Base-by-base conservation (phyloP, 495 filamentous ascomycete genomes). In the Hypoxylon crocopeplum region DNA sequence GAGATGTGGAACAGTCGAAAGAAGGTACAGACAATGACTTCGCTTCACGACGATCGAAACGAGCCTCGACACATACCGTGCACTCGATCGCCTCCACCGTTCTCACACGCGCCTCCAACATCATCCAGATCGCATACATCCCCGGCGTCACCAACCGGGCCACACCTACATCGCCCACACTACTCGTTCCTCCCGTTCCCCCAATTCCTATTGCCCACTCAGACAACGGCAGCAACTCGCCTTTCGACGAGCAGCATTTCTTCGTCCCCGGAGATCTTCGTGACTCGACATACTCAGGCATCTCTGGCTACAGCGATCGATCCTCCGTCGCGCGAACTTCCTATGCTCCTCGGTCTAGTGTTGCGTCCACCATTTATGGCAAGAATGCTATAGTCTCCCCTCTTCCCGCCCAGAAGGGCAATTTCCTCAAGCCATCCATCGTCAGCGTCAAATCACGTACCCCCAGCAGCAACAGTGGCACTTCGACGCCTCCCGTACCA, bases 51-150 rank as follows among this genome's bases (percentile, higher is more conserved):
- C 77, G 84, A 45, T 86, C 89, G 59, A 80, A 86, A 45, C 83
- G 88, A 55, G 83, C 86, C 20, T 91, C 91, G 20, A 91, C 93
- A 29, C 91, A 96, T 64, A 96, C 93, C 3, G 88, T 91, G 48
- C 83, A 86, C 58, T 97, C 93, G 30, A 91, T 98, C 66, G 94
- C 95, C 12, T 97, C 93, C 7, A 97, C 93, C 42, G 91, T 97
- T 48, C 85, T 96, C 48, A 98, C 94, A 5, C 88, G 94, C 39
- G 94, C 94, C 37, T 97, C 93, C 55, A 98, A 98, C 76, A 91
- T 98, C 69, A 98, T 98, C 57, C 94, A 98, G 75, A 98, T 98
- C 71, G 94, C 95, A 37, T 98, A 97, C 72, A 97, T 98, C 61
- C 94, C 94, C 41, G 94, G 94, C 38, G 93, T 98, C 69, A 98